phyloP scores from a whole-genome alignment of 495 filamentous ascomycete species.

The Diplogelasinospora grovesii region DNA sequence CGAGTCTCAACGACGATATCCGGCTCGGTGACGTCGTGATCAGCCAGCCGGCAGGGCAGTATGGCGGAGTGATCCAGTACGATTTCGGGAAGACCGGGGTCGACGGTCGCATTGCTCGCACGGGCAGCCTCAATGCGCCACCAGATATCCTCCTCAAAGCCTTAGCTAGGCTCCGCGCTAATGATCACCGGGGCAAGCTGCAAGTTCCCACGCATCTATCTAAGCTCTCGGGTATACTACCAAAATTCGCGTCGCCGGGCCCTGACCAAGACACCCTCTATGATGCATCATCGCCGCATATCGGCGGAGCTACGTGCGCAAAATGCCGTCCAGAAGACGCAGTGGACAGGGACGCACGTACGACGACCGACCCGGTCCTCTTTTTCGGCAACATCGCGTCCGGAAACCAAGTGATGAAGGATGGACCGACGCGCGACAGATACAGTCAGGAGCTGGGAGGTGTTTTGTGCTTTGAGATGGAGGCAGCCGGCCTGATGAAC shows the following conservation, averaged over 20 bases:
- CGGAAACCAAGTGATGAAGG: slow-evolving; percentile 25
- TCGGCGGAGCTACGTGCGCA: background rate
- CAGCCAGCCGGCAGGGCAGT: slow-evolving; percentile 17
- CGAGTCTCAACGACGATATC: slow-evolving; percentile 23
- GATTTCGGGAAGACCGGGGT: slow-evolving; percentile 25
- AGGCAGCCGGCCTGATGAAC: slow-evolving; percentile 12
- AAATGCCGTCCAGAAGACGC: slow-evolving; percentile 7
- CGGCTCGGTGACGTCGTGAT: slow-evolving; percentile 40
- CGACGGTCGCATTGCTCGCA: slow-evolving; percentile 13
- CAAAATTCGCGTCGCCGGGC: slow-evolving; percentile 4
- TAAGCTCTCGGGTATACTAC: slow-evolving; percentile 4
- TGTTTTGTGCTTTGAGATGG: slow-evolving; percentile 27
- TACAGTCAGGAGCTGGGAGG: background rate
- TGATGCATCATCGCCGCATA: slow-evolving; percentile 11
- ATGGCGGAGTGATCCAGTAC: slow-evolving; percentile 33
- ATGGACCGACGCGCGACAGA: slow-evolving; percentile 15
- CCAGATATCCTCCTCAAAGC: slow-evolving; percentile 9
- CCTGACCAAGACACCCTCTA: slow-evolving; percentile 17
- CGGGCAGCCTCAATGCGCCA: slow-evolving; percentile 20
- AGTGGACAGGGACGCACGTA: slow-evolving; percentile 9
- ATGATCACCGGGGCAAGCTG: too few species aligned
- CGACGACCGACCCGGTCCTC: slow-evolving; percentile 15
- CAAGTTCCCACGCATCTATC: too few species aligned
- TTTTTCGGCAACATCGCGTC: slow-evolving; percentile 39
- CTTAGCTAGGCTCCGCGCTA: slow-evolving; percentile 11